Evolutionary conservation across 2,329 filamentous ascomycete genomes (phyloP), one percentile per base, ranked within the genome.

Genomic region (Diplocarpon rosae): DNA sequence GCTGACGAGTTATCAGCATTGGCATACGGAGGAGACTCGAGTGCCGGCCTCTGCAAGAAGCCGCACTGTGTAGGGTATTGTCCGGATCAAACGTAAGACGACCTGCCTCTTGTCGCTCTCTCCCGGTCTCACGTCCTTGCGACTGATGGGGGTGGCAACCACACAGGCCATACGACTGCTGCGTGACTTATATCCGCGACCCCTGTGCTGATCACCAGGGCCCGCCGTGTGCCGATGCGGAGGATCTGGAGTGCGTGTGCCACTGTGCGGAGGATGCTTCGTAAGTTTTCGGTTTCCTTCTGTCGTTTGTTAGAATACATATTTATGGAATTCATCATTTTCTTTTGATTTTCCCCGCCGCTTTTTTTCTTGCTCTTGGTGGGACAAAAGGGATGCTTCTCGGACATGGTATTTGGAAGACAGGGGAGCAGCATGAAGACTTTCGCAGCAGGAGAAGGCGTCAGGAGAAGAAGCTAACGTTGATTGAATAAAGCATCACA

Each of bases 91-190:
- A 43, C 41, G 41, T 43, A 27, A 9, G 41, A 37, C 9, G n/a
- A 8, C 9, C 14, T n/a, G 10, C 31, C 20, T n/a, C 3, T 42
- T 14, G n/a, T 13, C 15, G 4, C 31, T n/a, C 20, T 15, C 12
- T 17, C 15, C 17, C 20, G 13, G 16, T 10, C 20, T 12, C 35
- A 37, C 13, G 9, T 29, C 20, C 20, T n/a, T 11, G 9, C 2
- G 13, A 2, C 20, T 30, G 8, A 29, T 9, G n/a, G 15, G 16
- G 29, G n/a, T 40, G 6, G 15, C 4, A 32, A 4, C 11, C n/a
- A 28, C n/a, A 32, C 17, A 45, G 43, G 32, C 37, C 37, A 8
- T 45, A 41, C 29, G 35, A 45, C 15, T 45, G 43, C 43, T 45
- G 43, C 17, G 37, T 45, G 17, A 31, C 3, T 27, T 45, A 45